Conservation (phyloP, 1,284 basidiomycete species). For the Leccinum griseonigrum region DNA sequence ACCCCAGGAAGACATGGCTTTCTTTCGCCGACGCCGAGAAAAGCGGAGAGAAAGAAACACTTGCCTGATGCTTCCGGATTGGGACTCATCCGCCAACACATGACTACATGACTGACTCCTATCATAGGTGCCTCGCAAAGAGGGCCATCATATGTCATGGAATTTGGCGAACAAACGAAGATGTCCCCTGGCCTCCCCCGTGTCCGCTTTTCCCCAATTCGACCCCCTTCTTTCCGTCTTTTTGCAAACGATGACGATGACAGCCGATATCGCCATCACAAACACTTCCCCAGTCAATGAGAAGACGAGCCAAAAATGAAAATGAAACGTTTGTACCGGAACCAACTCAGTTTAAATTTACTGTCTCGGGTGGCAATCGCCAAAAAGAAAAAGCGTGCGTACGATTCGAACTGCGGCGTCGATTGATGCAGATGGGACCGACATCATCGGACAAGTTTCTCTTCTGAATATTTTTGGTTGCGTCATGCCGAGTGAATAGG, state of each 20-base stretch:
- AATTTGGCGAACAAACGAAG: background rate
- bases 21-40: background rate
- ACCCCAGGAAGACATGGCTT: conserved; percentile 7
- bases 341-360: background rate
- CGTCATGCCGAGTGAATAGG: background rate
- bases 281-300: background rate
- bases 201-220: background rate
- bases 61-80: background rate
- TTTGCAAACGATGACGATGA: background rate
- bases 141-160: background rate
- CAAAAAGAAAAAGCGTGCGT: background rate
- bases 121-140: background rate
- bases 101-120: background rate
- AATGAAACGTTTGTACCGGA: background rate
- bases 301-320: background rate
- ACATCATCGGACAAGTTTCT: conserved; percentile 12
- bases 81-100: background rate
- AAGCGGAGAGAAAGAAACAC: background rate
- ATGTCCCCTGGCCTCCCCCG: background rate
- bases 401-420: background rate
- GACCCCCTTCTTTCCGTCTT: background rate
- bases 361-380: background rate
- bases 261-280: background rate
- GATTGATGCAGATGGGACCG: conserved; percentile 1
- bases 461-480: background rate